Evolutionary conservation across 2,329 filamentous ascomycete species (phyloP).

Genomic region (Microsporum canis): DNA sequence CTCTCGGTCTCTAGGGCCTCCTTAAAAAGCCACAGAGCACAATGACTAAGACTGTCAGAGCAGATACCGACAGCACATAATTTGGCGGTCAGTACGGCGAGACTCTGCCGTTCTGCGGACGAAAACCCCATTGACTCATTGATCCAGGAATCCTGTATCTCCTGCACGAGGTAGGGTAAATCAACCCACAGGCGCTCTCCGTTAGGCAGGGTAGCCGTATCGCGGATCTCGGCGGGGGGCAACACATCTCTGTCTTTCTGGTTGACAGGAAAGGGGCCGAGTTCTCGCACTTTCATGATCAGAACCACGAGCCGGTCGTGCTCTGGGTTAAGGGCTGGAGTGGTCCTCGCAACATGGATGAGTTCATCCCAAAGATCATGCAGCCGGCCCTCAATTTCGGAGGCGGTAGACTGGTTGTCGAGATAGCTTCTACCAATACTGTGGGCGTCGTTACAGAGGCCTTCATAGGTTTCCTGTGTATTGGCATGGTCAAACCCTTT

Average conservation of each 20-base stretch:
- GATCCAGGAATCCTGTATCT: not conserved
- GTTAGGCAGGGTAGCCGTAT: not conserved
- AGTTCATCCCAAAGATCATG: constrained; percentile 8
- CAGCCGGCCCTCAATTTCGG: not conserved
- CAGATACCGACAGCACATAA: not conserved
- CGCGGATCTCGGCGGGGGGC: not conserved
- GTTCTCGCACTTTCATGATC: constrained; percentile 5
- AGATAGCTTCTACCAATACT: not conserved
- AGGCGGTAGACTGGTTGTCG: not conserved
- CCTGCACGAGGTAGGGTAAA: not conserved
- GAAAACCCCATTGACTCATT: not conserved
- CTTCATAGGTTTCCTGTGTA: not conserved
- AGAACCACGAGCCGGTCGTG: constrained; percentile 8
- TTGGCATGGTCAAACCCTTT: not conserved
- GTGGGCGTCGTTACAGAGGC: not conserved
- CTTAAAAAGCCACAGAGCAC: not conserved
- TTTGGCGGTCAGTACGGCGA: not conserved
- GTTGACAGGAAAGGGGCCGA: not conserved
- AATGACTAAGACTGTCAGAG: not conserved
- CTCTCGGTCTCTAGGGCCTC: not conserved
- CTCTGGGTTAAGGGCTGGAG: constrained; percentile 6
- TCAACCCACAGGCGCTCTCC: not conserved
- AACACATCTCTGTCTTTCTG: not conserved
- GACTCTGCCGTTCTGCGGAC: not conserved
- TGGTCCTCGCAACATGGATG: constrained; percentile 8